A percentile compares a stretch with the other conserved stretches of the same genome.
Evolutionary conservation across 129 eudicot species (phyloP).

Genomic region (Chrysanthemum lavandulifolium): DNA sequence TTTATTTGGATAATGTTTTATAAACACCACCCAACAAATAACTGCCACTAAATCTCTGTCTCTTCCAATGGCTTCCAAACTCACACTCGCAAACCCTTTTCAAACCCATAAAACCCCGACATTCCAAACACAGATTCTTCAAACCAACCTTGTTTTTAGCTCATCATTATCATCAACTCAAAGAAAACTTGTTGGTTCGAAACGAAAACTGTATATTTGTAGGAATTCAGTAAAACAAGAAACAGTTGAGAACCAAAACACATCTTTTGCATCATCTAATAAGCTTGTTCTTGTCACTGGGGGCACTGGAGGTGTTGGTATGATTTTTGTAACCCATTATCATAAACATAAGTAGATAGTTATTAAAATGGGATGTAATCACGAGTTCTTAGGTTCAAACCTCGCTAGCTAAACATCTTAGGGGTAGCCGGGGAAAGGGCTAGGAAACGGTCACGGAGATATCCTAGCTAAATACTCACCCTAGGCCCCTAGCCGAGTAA

Average conservation of each 20-base stretch:
- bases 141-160: slow-evolving; percentile 19
- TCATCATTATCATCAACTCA: slow-evolving; percentile 18
- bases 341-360: background rate
- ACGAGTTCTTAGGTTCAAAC: too few species aligned
- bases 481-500: too few species aligned
- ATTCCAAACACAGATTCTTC: slow-evolving; percentile 27
- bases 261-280: slow-evolving; percentile 38
- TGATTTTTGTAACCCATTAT: background rate
- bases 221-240: slow-evolving; percentile 50
- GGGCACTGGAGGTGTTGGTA: slow-evolving; percentile 95
- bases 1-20: background rate
- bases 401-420: too few species aligned
- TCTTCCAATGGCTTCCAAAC: slow-evolving; percentile 52
- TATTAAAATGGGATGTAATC: too few species aligned
- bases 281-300: slow-evolving; percentile 87
- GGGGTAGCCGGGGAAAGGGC: too few species aligned
- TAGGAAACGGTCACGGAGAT: background rate
- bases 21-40: slow-evolving; percentile 28
- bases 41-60: background rate
- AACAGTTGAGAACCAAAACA: slow-evolving; percentile 31
- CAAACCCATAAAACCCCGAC: slow-evolving; percentile 25
- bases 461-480: background rate
- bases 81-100: slow-evolving; percentile 40
- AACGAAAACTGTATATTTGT: slow-evolving; percentile 30
- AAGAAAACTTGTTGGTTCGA: slow-evolving; percentile 7